phyloP scores from a whole-genome alignment of 768 basidiomycete genomes.

The Lentinula edodes region DNA sequence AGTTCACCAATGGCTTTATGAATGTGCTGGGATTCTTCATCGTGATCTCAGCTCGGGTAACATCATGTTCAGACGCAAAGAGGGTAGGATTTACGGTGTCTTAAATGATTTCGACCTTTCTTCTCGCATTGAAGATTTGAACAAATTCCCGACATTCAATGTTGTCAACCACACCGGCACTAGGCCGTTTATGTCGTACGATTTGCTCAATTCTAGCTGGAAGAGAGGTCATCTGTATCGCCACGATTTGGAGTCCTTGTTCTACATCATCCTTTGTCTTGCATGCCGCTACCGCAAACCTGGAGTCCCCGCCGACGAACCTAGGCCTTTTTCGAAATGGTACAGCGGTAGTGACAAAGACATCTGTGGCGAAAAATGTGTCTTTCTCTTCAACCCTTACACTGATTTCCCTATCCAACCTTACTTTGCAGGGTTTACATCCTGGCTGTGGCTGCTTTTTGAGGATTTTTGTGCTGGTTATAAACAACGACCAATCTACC shows the following conservation, averaged over 20 bases:
- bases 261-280: constrained; percentile 6
- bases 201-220: neutral
- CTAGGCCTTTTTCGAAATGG: neutral
- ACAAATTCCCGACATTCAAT: neutral
- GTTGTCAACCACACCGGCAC: constrained; percentile 2
- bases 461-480: neutral
- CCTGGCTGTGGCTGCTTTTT: neutral
- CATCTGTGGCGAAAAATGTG: neutral
- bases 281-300: neutral
- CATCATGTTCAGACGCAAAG: constrained; percentile 10
- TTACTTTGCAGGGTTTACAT: neutral
- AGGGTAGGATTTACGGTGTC: constrained; percentile 10
- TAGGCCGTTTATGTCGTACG: constrained; percentile 1
- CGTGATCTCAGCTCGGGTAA: constrained; percentile 12
- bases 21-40: constrained; percentile 8
- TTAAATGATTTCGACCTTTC: constrained; percentile 11
- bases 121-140: neutral
- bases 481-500: neutral
- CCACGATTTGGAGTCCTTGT: constrained; percentile 8
- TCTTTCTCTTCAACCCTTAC: neutral
- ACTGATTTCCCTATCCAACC: neutral
- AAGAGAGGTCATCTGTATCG: neutral
- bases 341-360: neutral
- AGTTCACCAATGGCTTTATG: constrained; percentile 8
- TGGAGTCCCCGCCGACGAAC: neutral